A percentile compares a stretch with the other conserved stretches of the same genome.
phyloP scores from a whole-genome alignment of 1,284 basidiomycete species.

The Trichosporon ovoides region DNA sequence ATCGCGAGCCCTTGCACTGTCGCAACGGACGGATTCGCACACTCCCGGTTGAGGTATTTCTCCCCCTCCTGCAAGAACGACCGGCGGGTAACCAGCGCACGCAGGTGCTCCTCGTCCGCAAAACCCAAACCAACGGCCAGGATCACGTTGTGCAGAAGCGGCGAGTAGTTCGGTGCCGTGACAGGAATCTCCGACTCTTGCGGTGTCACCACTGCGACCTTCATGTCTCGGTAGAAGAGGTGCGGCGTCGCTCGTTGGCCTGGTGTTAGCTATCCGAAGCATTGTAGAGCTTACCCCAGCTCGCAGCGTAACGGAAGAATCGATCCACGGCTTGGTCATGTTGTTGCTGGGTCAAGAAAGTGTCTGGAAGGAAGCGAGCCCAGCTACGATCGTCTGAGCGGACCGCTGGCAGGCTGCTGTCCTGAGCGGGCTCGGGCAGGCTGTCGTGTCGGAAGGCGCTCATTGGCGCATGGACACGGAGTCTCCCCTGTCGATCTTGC shows the following conservation, averaged over 20 bases:
- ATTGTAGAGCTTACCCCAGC: conserved; percentile 29
- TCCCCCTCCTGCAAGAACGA: conserved; percentile 57
- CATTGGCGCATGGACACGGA: conserved; percentile 20
- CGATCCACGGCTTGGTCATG: conserved; percentile 27
- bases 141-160: conserved; percentile 64
- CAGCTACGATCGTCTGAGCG: background rate
- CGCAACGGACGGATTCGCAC: conserved; percentile 57
- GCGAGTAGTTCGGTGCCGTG: conserved; percentile 59
- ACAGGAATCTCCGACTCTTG: conserved; percentile 38
- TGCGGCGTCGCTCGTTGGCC: conserved; percentile 16
- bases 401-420: conserved; percentile 6
- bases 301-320: conserved; percentile 32
- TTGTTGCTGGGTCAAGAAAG: conserved; percentile 22
- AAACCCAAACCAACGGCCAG: conserved; percentile 59
- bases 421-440: conserved; percentile 1
- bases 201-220: conserved; percentile 20
- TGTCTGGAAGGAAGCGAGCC: conserved; percentile 15
- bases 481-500: conserved; percentile 15
- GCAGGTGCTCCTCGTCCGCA: conserved; percentile 55
- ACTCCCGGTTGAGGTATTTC: conserved; percentile 57
- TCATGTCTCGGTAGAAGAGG: conserved; percentile 24
- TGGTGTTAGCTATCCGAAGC: conserved; percentile 11
- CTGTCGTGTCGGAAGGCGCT: conserved; percentile 14
- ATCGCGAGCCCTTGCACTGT: conserved; percentile 58
- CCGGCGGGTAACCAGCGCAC: conserved; percentile 52